phyloP scores from a whole-genome alignment of 2,329 filamentous ascomycete genomes.

The Nakataea oryzae region DNA sequence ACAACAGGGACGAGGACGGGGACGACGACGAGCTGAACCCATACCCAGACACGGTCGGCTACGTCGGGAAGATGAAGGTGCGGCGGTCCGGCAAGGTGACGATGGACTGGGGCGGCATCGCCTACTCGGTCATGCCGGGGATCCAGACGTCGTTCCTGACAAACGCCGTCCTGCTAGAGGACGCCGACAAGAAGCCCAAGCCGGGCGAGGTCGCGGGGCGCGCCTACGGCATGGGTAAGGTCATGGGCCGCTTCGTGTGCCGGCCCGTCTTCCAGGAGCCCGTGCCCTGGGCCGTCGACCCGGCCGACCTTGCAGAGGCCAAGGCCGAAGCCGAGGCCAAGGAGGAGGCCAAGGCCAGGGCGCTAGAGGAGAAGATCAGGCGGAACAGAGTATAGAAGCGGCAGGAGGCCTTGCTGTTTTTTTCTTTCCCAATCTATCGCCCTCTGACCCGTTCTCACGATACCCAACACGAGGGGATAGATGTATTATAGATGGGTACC shows the following conservation, averaged over 20 bases:
- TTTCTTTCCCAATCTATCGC: background rate
- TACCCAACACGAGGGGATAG: background rate
- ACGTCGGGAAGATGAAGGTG: conserved; percentile 48
- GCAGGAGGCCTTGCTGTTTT: background rate
- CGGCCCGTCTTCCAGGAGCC: conserved; percentile 49
- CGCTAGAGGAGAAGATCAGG: background rate
- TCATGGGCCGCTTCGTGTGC: conserved; percentile 51
- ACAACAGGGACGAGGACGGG: conserved; percentile 15
- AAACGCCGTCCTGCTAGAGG: conserved; percentile 48
- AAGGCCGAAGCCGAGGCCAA: background rate
- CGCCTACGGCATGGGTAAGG: conserved; percentile 51
- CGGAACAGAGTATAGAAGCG: background rate
- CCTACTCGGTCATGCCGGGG: conserved; percentile 42
- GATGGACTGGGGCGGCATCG: conserved; percentile 51
- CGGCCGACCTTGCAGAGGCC: background rate
- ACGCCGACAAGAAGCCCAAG: conserved; percentile 36
- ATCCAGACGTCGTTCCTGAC: conserved; percentile 42
- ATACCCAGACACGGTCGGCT: conserved; percentile 31
- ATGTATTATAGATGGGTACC: too few species aligned
- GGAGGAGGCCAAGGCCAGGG: background rate
- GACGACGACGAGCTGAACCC: conserved; percentile 21
- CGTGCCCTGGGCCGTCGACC: conserved; percentile 35
- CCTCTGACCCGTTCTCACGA: too few species aligned
- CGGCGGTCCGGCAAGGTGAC: conserved; percentile 52
- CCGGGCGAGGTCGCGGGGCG: conserved; percentile 32